Base-by-base conservation (phyloP, 2,329 filamentous ascomycete species). In the Fusarium xylarioides region DNA sequence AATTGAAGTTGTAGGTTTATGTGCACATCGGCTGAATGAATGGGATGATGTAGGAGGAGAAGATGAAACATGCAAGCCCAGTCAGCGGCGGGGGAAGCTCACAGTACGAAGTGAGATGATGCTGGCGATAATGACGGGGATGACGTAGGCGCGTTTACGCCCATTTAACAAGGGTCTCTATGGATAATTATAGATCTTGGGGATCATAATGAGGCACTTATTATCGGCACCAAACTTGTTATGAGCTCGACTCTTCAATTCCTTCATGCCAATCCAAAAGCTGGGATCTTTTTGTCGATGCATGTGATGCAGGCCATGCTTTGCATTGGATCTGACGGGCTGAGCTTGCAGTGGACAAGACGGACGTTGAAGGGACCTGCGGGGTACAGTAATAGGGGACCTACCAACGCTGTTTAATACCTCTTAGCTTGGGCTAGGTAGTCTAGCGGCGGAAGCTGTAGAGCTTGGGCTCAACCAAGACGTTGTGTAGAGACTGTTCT, bases 61-160 rank as follows among this genome's bases (percentile, higher is more conserved):
- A 52, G 55, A 49, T 44, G 42, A 38, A 63, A 65, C 18, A 46
- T 35, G 32, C 43, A 63, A 58, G 16, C 40, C 42, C 18, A 30
- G 71, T 74, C 64, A 74, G 71, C 63, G 56, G 71, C 64, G 71
- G 71, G 71, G 71, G 71, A 52, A 74, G 71, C 71, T 74, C 56
- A 74, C 71, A 62, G 56, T 67, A 58, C 57, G 55, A 68, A 58
- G 70, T 71, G 40, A 73, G 70, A 74, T 74, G 67, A 56, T 73
- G 52, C 44, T 47, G 50, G 65, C 57, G 63, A 66, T 30, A 57
- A 53, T 47, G 61, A 73, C 35, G 53, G 52, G 66, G 70, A 73
- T 73, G 71, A 73, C 71, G 71, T 74, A 73, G 71, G 58, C 65
- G 47, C 32, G 49, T 74, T 57, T 44, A 37, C 23, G 56, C 40